Evolutionary conservation across 495 filamentous ascomycete species (phyloP), one percentile per base, ranked within the genome.

Genomic region (Tuber calosporum): DNA sequence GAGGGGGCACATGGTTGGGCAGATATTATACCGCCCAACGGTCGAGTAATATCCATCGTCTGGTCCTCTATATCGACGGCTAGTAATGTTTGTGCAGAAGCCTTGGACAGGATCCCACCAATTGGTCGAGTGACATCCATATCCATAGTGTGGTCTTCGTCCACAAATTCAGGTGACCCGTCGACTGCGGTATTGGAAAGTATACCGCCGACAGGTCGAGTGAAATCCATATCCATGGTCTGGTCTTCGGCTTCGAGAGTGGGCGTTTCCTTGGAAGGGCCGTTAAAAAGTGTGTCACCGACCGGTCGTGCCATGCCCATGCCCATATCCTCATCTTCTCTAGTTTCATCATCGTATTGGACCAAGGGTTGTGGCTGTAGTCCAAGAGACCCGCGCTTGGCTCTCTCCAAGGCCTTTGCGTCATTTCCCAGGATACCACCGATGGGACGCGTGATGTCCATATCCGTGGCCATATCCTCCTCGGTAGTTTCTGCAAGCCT

Each of bases 101-200:
- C 26, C 38, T 53, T 22, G n/a, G 77, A 53, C 17, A 93, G 83
- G 69, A 98, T 97, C 4, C 89, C 87, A 26, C 94, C 94, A 70
- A 97, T 83, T 26, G 89, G 90, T 70, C 86, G 87, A 1, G 93
- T 96, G 66, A 96, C 88, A 72, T 97, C 93, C 91, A 94, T 94
- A 72, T 83, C 84, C 79, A 82, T 82, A 78, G 75, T 78, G 80
- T 92, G 86, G 40, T 92, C 91, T 71, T 89, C 88, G 83, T 42
- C 30, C 75, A 68, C n/a, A 81, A 82, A 72, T 80, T 77, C 43
- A 77, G 38, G 30, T 77, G 72, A 38, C 83, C 83, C 19, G 67
- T 34, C 53, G 68, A 77, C 45, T 69, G 13, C n/a, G 11, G 58
- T 5, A 48, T 41, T 39, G 9, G 77, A 53, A 26, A 93, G 83